Evolutionary conservation across 495 filamentous ascomycete species (phyloP), one percentile per base, ranked within the genome.

Genomic region (Hypoxylon lienhwacheense): DNA sequence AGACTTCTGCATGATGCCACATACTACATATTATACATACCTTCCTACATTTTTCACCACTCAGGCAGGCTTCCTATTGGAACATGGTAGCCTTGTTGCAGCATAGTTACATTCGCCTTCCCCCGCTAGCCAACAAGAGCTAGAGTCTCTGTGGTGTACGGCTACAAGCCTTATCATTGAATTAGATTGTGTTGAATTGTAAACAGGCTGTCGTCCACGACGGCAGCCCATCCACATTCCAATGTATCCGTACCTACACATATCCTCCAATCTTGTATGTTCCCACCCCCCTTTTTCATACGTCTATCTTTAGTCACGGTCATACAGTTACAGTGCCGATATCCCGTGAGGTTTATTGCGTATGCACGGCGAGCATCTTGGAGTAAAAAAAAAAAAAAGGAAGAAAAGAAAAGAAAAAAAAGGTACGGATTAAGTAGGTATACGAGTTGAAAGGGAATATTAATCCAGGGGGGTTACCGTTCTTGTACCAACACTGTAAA

Each of bases 41-140:
- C n/a, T n/a, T n/a, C n/a, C n/a, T n/a, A n/a, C n/a, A n/a, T n/a
- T n/a, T 6, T 63, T 63, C 53, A 63, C 59, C 48, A 53, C 34
- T 39, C 53, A 53, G 59, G 53, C 37, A 57, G 37, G 26, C 48
- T 57, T 63, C 59, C 59, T 53, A 63, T 63, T 63, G 59, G 59
- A 58, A 53, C 25, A 40, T 34, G 24, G 48, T 26, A 58, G 47
- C 47, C 59, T 52, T 51, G 42, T 53, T 53, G 53, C 47, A 63
- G 53, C 15, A 58, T 32, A 53, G 59, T 63, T 57, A 33, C 59
- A 63, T 58, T 32, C 52, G 53, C 47, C 43, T 45, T 57, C 40
- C 49, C 59, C 47, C 43, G 34, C 48, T 47, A 39, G 15, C 28
- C 29, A 21, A 39, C 57, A 51, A 61, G 35, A 37, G 15, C 39